These are phyloP conservation scores for Chalara sp. DNA, from an alignment of 2,329 filamentous ascomycete species.

Conservation along the genomic window DNA sequence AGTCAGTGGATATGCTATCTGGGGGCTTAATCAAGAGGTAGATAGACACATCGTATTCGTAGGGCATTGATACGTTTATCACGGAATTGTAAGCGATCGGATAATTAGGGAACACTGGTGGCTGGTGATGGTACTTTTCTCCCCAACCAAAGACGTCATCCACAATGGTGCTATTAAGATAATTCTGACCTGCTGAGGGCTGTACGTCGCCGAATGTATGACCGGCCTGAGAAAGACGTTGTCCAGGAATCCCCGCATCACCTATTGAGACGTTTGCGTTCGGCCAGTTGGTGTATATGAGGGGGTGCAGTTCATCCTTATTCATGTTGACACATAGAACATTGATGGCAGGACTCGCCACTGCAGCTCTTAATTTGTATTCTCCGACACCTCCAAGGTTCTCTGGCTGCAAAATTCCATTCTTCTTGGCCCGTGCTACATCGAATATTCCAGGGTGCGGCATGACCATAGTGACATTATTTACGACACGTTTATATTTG, in stretches of 20 bases:
- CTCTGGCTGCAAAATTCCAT: constrained; percentile 63
- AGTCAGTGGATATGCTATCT: no score
- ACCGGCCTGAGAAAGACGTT: constrained; percentile 26
- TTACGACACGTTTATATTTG: constrained; percentile 51
- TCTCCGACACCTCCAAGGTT: constrained; percentile 59
- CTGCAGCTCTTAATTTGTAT: constrained; percentile 61
- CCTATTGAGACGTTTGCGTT: constrained; percentile 25
- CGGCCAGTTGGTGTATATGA: constrained; percentile 60
- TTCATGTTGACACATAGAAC: constrained; percentile 66
- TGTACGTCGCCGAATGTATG: constrained; percentile 16
- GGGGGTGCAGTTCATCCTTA: constrained; percentile 48
- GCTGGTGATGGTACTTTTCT: constrained; percentile 38
- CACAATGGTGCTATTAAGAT: constrained; percentile 50
- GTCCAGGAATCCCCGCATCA: constrained; percentile 29
- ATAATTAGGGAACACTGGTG: constrained; percentile 46
- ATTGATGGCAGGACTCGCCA: constrained; percentile 64
- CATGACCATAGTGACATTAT: constrained; percentile 67
- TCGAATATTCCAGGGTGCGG: constrained; percentile 63
- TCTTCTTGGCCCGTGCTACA: constrained; percentile 54
- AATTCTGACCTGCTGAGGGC: constrained; percentile 28
- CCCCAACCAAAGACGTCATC: constrained; percentile 69
- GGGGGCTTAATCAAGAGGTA: no score
- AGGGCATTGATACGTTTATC: no score
- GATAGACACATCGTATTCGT: no score
- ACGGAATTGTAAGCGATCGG: constrained; percentile 33